Evolutionary conservation across 148 eudicot genomes (phyloP).

Genomic region (Rhododendron ferrugineum): DNA sequence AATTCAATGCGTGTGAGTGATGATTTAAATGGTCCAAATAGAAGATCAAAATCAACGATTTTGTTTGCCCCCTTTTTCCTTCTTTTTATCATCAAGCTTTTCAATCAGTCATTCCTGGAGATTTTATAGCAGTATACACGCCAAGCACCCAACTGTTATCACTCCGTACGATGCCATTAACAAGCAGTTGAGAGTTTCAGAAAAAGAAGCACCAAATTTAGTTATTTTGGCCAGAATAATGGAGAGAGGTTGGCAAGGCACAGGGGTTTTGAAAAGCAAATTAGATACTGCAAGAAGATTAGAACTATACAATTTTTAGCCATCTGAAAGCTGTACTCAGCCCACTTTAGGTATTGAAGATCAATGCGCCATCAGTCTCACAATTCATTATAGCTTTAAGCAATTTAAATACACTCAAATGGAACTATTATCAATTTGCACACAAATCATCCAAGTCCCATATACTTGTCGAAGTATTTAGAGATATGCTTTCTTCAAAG

Average conservation of each 20-base stretch:
- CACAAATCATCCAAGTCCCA: neutral
- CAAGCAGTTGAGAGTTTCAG: neutral
- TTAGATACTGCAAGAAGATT: neutral
- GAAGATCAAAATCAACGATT: neutral
- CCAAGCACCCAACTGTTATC: neutral
- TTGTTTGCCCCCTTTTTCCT: neutral
- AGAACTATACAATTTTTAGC: neutral
- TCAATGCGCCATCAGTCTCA: neutral
- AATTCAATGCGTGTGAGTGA: neutral
- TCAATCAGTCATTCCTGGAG: neutral
- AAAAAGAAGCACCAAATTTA: neutral
- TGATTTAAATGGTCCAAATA: neutral
- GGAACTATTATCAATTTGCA: conserved; percentile 6
- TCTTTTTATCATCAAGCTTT: neutral
- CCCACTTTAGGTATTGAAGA: neutral
- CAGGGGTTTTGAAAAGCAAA: neutral
- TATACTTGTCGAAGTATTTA: neutral
- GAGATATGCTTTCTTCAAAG: neutral
- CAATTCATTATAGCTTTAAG: neutral
- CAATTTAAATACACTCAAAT: neutral
- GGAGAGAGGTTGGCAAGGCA: neutral
- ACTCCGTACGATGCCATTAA: neutral
- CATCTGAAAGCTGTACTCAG: neutral
- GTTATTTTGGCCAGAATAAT: neutral
- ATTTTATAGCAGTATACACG: neutral